Evolutionary conservation across 176 grass and related monocot species (phyloP), one percentile per base, ranked within the genome.

Genomic region (Tillandsia leiboldiana): DNA sequence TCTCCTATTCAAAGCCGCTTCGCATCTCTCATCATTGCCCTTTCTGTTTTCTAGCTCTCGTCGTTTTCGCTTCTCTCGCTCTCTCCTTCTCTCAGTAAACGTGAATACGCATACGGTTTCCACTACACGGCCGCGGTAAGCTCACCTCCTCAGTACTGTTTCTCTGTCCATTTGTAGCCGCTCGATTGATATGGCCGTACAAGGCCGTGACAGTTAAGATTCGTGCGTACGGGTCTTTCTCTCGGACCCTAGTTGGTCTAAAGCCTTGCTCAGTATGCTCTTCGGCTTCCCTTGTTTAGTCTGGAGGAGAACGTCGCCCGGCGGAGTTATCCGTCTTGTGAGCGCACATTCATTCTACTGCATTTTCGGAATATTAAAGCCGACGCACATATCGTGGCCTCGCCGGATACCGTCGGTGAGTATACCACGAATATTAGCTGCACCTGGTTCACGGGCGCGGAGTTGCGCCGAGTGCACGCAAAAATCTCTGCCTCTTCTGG

Each of bases 21-120:
- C 68, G 50, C 20, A 53, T 15, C 49, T 50, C 67, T n/a, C 49
- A 70, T 51, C 47, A 53, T 53, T 70, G 68, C 68, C 11, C 68
- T 27, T 70, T 49, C 12, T 27, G 22, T 70, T 53, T 26, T 10
- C 8, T 70, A 29, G 68, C 68, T 70, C 49, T 70, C 68, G 49
- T 70, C 68, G 68, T 70, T 70, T 67, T 67, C 65, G 15, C 33
- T 3, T 6, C 33, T 42, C 71, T 75, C 26, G 65, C 65, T 70
- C 71, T 51, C 71, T 51, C 66, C 49, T 27, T 80, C 57, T 76
- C 42, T 69, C 64, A 57, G n/a, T n/a, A 56, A n/a, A 56, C 53
- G 10, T 14, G n/a, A 12, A 8, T 15, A n/a, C 53, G 8, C 12
- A 57, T 17, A 57, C 3, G n/a, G 13, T n/a, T 33, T 56, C 53